Percentiles rank a stretch among this genome's conserved stretches.
Conservation (phyloP, 2,329 filamentous ascomycete species). For the Dendrostoma leiphaemia region DNA sequence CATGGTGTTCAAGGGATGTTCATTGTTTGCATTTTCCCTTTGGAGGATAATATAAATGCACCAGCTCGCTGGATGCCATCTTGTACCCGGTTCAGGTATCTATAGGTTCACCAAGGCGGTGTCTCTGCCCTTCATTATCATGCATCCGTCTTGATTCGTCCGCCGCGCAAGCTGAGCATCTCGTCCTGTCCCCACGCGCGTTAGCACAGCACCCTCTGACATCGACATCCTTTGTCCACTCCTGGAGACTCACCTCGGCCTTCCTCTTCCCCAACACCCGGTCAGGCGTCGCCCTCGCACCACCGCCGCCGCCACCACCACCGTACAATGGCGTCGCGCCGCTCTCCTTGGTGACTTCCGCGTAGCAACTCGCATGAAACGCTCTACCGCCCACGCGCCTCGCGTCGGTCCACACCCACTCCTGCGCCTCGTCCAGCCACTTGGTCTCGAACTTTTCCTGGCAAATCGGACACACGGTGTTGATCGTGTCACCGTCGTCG, state of each 20-base stretch:
- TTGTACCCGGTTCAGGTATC: not conserved
- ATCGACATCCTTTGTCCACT: not conserved
- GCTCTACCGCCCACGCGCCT: constrained; percentile 73
- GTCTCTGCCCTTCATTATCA: not conserved
- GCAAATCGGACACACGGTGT: constrained; percentile 86
- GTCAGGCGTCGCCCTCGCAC: constrained; percentile 50
- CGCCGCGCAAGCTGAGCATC: constrained; percentile 7
- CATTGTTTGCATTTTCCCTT: no score
- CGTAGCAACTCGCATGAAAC: constrained; percentile 87
- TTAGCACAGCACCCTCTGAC: not conserved
- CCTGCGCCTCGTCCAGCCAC: constrained; percentile 89
- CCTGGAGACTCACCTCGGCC: constrained; percentile 56
- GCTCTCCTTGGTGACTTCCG: constrained; percentile 69
- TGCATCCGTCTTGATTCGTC: constrained; percentile 15
- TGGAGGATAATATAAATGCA: no score
- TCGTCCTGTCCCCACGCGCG: constrained; percentile 8
- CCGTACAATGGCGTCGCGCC: constrained; percentile 39
- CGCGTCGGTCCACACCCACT: constrained; percentile 96
- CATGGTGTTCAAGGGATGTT: no score
- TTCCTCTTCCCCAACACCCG: constrained; percentile 72
- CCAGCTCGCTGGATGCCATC: no score
- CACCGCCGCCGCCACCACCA: constrained; percentile 31
- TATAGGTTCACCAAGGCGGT: no score
- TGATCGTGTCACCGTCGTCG: constrained; percentile 70
- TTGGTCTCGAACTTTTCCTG: constrained; percentile 92